Percentiles rank a stretch among this genome's conserved stretches.
These are phyloP conservation scores for Ascosphaera aggregata DNA, from an alignment of 2,329 filamentous ascomycete genomes.

Conservation along the genomic window DNA sequence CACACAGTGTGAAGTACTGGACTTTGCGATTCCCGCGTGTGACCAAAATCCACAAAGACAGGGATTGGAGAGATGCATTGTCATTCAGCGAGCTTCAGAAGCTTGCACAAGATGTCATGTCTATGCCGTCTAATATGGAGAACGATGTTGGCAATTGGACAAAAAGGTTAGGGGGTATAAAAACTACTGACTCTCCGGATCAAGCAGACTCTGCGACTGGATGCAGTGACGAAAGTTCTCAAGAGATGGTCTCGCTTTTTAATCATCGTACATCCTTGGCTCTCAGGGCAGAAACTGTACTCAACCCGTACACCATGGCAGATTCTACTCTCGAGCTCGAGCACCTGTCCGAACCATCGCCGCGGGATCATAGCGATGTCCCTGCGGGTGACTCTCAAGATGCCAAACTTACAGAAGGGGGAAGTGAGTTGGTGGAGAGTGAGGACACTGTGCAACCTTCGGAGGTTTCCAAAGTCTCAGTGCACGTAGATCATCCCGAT, in stretches of 20 bases:
- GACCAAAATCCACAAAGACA: slow-evolving; percentile 54
- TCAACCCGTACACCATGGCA: too few species aligned
- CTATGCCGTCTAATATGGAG: slow-evolving; percentile 12
- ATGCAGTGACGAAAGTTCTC: neutral
- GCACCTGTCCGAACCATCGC: too few species aligned
- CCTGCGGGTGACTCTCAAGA: too few species aligned
- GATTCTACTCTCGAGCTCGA: too few species aligned
- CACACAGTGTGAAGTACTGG: slow-evolving; percentile 44
- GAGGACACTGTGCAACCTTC: neutral
- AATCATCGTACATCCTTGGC: neutral
- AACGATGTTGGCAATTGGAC: slow-evolving; percentile 29
- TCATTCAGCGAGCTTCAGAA: slow-evolving; percentile 47
- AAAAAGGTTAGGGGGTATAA: slow-evolving; percentile 39
- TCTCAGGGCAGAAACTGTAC: neutral
- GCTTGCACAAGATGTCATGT: slow-evolving; percentile 35
- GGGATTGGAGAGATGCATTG: slow-evolving; percentile 43
- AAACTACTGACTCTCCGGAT: slow-evolving; percentile 34
- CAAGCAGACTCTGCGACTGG: slow-evolving; percentile 17
- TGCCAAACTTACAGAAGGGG: too few species aligned
- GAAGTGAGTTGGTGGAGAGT: neutral
- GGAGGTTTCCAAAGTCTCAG: neutral
- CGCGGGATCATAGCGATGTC: too few species aligned
- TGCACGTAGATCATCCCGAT: neutral
- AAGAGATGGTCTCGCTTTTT: neutral
- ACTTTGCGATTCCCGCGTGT: slow-evolving; percentile 55